phyloP scores from a whole-genome alignment of 2,329 filamentous ascomycete species.

The Teratosphaeria epicoccoides region DNA sequence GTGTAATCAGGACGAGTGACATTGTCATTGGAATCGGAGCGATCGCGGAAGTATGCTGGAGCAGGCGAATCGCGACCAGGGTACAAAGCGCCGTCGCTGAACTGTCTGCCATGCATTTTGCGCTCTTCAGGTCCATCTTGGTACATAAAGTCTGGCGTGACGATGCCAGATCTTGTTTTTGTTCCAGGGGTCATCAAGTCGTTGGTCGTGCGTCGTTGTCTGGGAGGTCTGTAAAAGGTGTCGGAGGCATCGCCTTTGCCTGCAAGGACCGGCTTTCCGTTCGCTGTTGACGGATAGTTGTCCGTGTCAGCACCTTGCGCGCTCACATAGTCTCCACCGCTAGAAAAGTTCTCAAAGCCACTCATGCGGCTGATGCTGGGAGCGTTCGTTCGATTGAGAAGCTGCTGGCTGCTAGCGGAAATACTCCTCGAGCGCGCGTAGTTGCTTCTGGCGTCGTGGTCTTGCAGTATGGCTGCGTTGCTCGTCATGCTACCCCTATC shows the following conservation, averaged over 20 bases:
- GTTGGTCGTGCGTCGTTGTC: conserved; percentile 56
- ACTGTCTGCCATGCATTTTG: conserved; percentile 20
- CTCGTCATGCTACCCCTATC: conserved; percentile 72
- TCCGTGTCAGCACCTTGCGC: conserved; percentile 14
- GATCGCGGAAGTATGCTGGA: conserved; percentile 43
- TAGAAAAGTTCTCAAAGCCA: conserved; percentile 43
- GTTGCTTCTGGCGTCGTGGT: conserved; percentile 11
- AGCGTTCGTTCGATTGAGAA: conserved; percentile 40
- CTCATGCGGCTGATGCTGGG: conserved; percentile 29
- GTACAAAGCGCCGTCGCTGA: conserved; percentile 17
- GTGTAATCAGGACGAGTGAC: conserved; percentile 65
- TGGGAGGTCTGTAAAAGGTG: conserved; percentile 80
- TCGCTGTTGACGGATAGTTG: conserved; percentile 1
- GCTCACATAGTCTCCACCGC: conserved; percentile 51
- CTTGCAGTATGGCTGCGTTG: conserved; percentile 62
- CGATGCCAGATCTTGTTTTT: conserved; percentile 37
- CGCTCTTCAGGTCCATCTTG: conserved; percentile 31
- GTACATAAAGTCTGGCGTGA: conserved; percentile 31
- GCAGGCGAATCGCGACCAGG: conserved; percentile 28
- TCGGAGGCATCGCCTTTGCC: not conserved
- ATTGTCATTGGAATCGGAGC: conserved; percentile 44
- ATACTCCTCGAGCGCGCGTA: conserved; percentile 43
- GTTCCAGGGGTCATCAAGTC: conserved; percentile 37
- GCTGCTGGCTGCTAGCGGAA: conserved; percentile 51
- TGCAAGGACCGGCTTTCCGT: not conserved